phyloP scores from a whole-genome alignment of 306 rosid species.

The Quercus ilex region DNA sequence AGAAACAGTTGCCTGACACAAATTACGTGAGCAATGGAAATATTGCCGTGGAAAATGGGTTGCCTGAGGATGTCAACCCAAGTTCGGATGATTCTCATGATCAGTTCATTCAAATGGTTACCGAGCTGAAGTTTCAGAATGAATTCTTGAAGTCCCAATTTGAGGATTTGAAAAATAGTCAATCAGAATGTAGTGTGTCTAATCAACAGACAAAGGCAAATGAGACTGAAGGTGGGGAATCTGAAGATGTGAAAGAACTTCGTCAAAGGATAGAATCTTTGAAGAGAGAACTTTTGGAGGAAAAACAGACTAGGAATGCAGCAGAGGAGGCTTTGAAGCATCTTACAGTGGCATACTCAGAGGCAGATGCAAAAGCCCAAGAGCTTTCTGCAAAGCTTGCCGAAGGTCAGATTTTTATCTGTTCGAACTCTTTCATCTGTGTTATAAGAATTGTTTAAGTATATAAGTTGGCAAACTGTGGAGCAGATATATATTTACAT shows the following conservation, averaged over 20 bases:
- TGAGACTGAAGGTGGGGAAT: slow-evolving; percentile 31
- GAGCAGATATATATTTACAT: not conserved
- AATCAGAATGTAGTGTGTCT: slow-evolving; percentile 16
- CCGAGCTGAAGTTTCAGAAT: slow-evolving; percentile 70
- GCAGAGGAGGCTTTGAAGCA: slow-evolving; percentile 91
- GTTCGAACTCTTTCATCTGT: not conserved
- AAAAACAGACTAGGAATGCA: slow-evolving; percentile 79
- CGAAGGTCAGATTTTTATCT: slow-evolving; percentile 60
- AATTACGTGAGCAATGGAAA: slow-evolving; percentile 33
- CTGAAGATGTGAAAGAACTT: slow-evolving; percentile 47
- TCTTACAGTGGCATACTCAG: slow-evolving; percentile 59
- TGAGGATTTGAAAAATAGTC: slow-evolving; percentile 40
- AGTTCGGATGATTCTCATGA: slow-evolving; percentile 43
- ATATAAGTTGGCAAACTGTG: not conserved
- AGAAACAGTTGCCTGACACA: slow-evolving; percentile 29
- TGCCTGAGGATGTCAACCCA: slow-evolving; percentile 32
- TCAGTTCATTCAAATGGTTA: slow-evolving; percentile 59
- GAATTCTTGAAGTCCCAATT: slow-evolving; percentile 82
- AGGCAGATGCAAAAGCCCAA: slow-evolving; percentile 70
- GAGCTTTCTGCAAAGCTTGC: slow-evolving; percentile 78
- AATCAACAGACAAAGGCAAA: slow-evolving; percentile 28
- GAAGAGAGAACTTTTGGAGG: slow-evolving; percentile 61
- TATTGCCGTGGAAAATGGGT: slow-evolving; percentile 36
- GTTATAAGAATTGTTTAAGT: not conserved
- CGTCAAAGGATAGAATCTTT: slow-evolving; percentile 52